Evolutionary conservation across 495 filamentous ascomycete genomes (phyloP).

Genomic region (Delitschia confertaspora): DNA sequence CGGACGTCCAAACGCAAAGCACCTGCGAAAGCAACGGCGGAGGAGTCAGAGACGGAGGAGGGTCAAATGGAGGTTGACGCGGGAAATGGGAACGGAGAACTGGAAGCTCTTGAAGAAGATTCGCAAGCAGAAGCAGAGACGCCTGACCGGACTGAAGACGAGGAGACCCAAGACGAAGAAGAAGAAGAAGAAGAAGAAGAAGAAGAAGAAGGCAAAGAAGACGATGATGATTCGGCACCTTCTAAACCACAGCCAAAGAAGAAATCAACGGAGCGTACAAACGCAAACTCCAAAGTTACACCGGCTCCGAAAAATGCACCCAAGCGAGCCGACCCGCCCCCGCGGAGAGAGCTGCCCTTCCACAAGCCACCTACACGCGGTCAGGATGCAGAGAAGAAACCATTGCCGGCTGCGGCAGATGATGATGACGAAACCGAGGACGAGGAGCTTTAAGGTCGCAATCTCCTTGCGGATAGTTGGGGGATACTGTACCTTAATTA

Average conservation of each 20-base stretch:
- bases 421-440: constrained; percentile 31
- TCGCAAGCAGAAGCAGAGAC: constrained; percentile 7
- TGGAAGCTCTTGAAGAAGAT: constrained; percentile 14
- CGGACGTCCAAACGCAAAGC: constrained; percentile 31
- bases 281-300: constrained; percentile 3
- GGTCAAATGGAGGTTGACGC: constrained; percentile 23
- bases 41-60: constrained; percentile 22
- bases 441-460: constrained; percentile 25
- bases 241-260: not conserved
- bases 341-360: constrained; percentile 26
- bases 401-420: constrained; percentile 5
- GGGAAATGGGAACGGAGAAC: constrained; percentile 3
- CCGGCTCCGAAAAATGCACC: constrained; percentile 5
- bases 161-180: constrained; percentile 2
- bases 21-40: constrained; percentile 4
- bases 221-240: constrained; percentile 1
- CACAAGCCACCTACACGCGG: constrained; percentile 7
- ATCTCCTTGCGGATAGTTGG: too few relatives aligned
- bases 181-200: constrained; percentile 20
- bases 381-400: constrained; percentile 5
- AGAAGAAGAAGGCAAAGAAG: constrained; percentile 28
- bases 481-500: too few relatives aligned
- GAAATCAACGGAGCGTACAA: constrained; percentile 3
- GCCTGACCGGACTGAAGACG: constrained; percentile 13
- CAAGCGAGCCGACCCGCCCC: constrained; percentile 9